Base-by-base conservation (phyloP, 257 asterid genomes). In the Osmanthus fragrans region DNA sequence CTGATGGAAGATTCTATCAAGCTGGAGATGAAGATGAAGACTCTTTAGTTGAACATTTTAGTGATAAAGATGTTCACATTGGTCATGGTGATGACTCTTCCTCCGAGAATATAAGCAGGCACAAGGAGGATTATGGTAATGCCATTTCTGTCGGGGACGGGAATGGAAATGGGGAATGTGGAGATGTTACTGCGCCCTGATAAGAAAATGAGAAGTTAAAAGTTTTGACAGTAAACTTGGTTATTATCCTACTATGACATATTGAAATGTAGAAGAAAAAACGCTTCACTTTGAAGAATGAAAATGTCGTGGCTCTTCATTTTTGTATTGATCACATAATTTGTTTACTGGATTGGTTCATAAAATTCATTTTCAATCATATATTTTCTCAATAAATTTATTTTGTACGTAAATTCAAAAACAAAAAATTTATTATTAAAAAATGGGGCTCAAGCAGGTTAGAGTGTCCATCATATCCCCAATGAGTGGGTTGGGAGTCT, bases 1-100 rank as follows among this genome's bases (percentile, higher is more conserved):
- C 75, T 4, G 78, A 56, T 16, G 85, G 70, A 73, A 84, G 73
- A 63, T 86, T 70, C 51, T 77, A 71, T 72, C 42, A 74, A n/a
- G 76, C 77, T 75, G 75, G 67, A 0, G 91, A 78, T 37, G 87
- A 75, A 70, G 88, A 84, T 25, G 86, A 83, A 21, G 86, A 81
- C 42, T 83, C 85, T 19, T 81, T 68, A 34, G 70, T 82, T 10
- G 88, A 86, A 71, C 81, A 88, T 34, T 74, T 78, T 47, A 76
- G 80, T 4, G 80, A 85, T 70, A 68, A 77, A 81, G 88, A 79
- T 6, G 23, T 45, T 45, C 19, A 45, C 54, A 12, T 4, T 19
- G 54, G 18, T 0, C 1, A 45, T 45, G 19, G 54, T 4, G 54
- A 12, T 12, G 54, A 12, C 6, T 45, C 19, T 45, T 3, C 19